Percentiles rank a stretch among this genome's conserved stretches.
Conservation (phyloP, 2,329 filamentous ascomycete genomes). For the Diaporthe caulivora region DNA sequence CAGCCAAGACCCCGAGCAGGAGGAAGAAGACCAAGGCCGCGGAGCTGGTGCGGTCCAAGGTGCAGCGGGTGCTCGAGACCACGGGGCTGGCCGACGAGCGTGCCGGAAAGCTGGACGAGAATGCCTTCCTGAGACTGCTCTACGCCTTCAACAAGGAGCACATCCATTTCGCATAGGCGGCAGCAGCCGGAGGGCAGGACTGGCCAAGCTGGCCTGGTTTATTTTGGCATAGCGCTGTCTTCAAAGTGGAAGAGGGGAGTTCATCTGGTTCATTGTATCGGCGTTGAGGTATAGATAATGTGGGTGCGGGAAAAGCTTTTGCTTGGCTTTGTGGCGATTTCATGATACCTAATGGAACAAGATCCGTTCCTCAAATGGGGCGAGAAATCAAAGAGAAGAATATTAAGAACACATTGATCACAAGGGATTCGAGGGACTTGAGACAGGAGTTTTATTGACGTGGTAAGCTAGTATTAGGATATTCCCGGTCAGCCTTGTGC, state of each 20-base stretch:
- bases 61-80: constrained; percentile 85
- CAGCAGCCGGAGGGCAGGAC: neutral
- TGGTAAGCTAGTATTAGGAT: neutral
- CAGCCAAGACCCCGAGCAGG: constrained; percentile 72
- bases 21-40: constrained; percentile 85
- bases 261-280: constrained; percentile 31
- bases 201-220: neutral
- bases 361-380: neutral
- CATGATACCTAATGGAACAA: constrained; percentile 36
- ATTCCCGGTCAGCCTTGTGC: neutral
- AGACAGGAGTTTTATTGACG: no score
- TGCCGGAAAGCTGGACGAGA: constrained; percentile 89
- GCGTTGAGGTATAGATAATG: constrained; percentile 33
- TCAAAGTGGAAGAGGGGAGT: neutral
- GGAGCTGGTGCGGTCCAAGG: constrained; percentile 87
- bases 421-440: no score
- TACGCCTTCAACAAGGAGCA: constrained; percentile 90
- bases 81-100: constrained; percentile 86
- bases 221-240: neutral
- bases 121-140: constrained; percentile 86
- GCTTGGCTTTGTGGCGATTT: neutral
- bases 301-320: neutral
- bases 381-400: constrained; percentile 1
- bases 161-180: constrained; percentile 82
- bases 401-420: neutral